phyloP scores from a whole-genome alignment of 352 stramenopile species.

The Phytophthora capsici region DNA sequence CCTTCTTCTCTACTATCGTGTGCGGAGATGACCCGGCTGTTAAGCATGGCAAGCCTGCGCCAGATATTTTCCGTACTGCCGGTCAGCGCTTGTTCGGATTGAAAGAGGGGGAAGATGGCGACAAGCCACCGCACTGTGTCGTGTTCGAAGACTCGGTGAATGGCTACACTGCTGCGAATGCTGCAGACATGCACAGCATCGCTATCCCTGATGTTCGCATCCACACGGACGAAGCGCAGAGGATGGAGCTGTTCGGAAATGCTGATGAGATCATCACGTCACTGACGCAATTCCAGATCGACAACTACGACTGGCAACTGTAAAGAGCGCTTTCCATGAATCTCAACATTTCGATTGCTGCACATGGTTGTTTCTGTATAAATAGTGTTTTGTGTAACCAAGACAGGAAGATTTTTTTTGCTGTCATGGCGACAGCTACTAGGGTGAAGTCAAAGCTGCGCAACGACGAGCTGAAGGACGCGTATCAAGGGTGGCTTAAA shows the following conservation, averaged over 20 bases:
- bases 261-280: constrained; percentile 72
- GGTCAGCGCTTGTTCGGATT: constrained; percentile 59
- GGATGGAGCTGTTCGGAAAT: constrained; percentile 53
- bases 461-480: constrained; percentile 43
- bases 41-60: constrained; percentile 71
- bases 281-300: constrained; percentile 62
- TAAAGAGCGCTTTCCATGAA: constrained; percentile 14
- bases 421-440: constrained; percentile 15
- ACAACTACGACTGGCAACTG: constrained; percentile 61
- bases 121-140: constrained; percentile 52
- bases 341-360: constrained; percentile 19
- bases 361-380: constrained; percentile 10
- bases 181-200: constrained; percentile 73
- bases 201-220: constrained; percentile 76
- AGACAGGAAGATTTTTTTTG: neutral
- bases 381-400: constrained; percentile 19
- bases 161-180: constrained; percentile 67
- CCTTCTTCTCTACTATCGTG: constrained; percentile 76
- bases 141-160: constrained; percentile 84
- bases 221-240: constrained; percentile 54
- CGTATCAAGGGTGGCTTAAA: constrained; percentile 50
- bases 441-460: constrained; percentile 17
- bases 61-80: constrained; percentile 83
- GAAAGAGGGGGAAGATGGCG: constrained; percentile 36
- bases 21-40: constrained; percentile 79